Evolutionary conservation across 1,139 yeast genomes (phyloP).

Genomic region (Candida freyschussii): DNA sequence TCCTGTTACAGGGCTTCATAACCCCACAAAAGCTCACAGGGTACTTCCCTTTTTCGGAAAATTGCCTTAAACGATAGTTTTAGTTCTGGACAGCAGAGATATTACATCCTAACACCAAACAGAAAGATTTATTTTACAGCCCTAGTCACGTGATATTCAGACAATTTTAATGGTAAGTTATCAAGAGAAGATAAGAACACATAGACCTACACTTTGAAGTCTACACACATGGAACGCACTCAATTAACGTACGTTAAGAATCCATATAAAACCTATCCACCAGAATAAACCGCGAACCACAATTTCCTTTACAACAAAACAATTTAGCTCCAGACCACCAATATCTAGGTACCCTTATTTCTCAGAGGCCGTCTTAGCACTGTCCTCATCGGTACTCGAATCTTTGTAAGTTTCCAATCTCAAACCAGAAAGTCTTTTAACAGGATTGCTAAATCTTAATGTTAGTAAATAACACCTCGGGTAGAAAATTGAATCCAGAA

Average conservation of each 20-base stretch:
- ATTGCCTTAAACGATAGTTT: constrained; percentile 1
- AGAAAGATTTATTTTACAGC: background rate
- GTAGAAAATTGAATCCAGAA: background rate
- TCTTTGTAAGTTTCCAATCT: constrained; percentile 20
- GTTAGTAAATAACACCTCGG: constrained; percentile 9
- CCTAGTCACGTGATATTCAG: constrained; percentile 8
- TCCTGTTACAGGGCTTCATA: constrained; percentile 6
- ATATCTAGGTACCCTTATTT: background rate
- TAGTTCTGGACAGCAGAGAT: background rate
- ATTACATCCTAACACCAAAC: constrained; percentile 6
- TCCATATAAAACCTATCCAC: too few species aligned
- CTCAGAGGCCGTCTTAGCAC: background rate
- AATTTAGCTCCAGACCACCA: constrained; percentile 1
- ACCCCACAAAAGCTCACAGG: background rate
- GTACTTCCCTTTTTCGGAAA: background rate
- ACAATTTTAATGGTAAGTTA: too few species aligned
- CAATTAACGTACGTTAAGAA: too few species aligned
- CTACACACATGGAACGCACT: too few species aligned
- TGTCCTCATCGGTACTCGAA: constrained; percentile 1
- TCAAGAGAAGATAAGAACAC: too few species aligned
- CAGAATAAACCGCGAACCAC: too few species aligned
- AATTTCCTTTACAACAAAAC: too few species aligned
- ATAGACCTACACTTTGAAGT: too few species aligned
- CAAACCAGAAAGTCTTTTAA: constrained; percentile 23
- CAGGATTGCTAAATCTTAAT: constrained; percentile 19